A percentile compares a stretch with the other conserved stretches of the same genome.
phyloP scores from a whole-genome alignment of 176 grass and related monocot species.

The Saccharum officinarum region DNA sequence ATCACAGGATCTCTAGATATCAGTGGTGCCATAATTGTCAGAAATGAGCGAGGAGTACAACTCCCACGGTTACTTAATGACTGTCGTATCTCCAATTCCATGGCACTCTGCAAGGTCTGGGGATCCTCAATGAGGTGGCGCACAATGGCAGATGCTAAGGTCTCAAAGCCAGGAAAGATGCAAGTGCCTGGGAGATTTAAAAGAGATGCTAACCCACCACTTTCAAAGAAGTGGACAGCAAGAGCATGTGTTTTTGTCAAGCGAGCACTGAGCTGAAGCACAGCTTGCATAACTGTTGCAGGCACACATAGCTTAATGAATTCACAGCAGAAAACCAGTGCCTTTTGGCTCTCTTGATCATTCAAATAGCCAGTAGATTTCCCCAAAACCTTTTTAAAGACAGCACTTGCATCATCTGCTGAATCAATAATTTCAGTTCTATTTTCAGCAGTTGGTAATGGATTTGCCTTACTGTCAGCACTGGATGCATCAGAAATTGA shows the following conservation, averaged over 20 bases:
- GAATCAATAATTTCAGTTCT: slow-evolving; percentile 33
- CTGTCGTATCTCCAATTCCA: slow-evolving; percentile 85
- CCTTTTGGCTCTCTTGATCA: slow-evolving; percentile 63
- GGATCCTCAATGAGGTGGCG: slow-evolving; percentile 83
- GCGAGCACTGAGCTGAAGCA: slow-evolving; percentile 71
- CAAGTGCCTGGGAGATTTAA: slow-evolving; percentile 57
- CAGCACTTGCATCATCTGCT: slow-evolving; percentile 40
- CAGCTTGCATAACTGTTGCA: slow-evolving; percentile 69
- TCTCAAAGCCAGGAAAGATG: slow-evolving; percentile 77
- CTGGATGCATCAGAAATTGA: slow-evolving; percentile 33
- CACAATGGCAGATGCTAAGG: slow-evolving; percentile 75
- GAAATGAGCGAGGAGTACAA: slow-evolving; percentile 53
- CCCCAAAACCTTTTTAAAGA: slow-evolving; percentile 61
- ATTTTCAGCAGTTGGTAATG: slow-evolving; percentile 21
- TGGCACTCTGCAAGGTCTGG: slow-evolving; percentile 69
- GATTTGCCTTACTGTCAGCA: slow-evolving; percentile 40
- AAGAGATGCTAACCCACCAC: slow-evolving; percentile 57
- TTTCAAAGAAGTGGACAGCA: slow-evolving; percentile 61
- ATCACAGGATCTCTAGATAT: slow-evolving; percentile 68
- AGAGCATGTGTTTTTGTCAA: slow-evolving; percentile 73
- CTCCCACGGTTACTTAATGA: slow-evolving; percentile 42
- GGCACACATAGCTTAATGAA: slow-evolving; percentile 65
- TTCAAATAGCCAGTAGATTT: slow-evolving; percentile 74
- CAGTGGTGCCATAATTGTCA: slow-evolving; percentile 68
- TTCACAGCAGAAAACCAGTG: slow-evolving; percentile 59